Base-by-base conservation (phyloP, 257 asterid species). In the Nicotiana otophora region DNA sequence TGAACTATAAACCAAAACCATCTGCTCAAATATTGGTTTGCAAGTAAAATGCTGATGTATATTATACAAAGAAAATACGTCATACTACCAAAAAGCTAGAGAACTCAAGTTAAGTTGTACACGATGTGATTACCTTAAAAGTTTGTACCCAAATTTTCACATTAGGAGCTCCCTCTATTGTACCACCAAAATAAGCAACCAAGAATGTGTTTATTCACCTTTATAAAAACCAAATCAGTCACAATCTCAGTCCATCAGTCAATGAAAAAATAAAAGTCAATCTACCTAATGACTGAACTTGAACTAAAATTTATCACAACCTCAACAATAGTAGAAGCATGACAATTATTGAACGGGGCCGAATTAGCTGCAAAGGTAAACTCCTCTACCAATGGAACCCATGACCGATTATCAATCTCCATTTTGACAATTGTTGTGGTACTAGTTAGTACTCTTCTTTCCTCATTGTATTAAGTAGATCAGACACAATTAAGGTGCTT, bases 241-340 rank as follows among this genome's bases (percentile, higher is more conserved):
- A 10, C 53, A 36, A 77, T 57, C 61, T 76, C 17, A 72, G 53
- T 16, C 34, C 11, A n/a, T 26, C 23, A 36, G 55, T 26, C 19
- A 34, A 60, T 39, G 63, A 82, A 51, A 64, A 79, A 84, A 51
- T n/a, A 72, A 69, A n/a, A 10, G 54, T 42, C 80, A 69, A 15
- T 26, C n/a, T 46, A 57, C 78, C 48, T 48, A 34, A 51, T 19
- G 26, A 46, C 2, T 23, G 46, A 28, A 4, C 64, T 23, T 10
- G 26, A 10, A 64, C 54, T 51, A 33, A 28, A 34, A 34, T 15
- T 70, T 4, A 69, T 84, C 20, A 80, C 70, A 80, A 96, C 99
- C 98, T 96, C 98, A 5, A 94, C 97, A 78, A 96, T 90, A 16
- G 99, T 94, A 17, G 99, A 96, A 87, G 99, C 98, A 83, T 96